Conservation (phyloP, 805 yeast genomes). For the Starmera dryadoides region DNA sequence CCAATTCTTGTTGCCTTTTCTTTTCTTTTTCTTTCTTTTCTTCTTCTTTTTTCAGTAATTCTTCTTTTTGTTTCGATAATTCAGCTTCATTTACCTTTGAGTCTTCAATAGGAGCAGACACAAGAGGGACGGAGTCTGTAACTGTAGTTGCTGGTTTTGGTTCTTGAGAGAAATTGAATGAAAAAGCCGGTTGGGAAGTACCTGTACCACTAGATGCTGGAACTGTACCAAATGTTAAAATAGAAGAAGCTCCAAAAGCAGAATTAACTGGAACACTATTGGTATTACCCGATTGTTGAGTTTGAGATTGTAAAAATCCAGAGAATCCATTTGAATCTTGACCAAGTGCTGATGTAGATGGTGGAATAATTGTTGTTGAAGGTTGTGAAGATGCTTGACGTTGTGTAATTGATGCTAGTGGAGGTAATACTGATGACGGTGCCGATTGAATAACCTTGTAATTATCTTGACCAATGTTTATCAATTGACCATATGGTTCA, state of each 20-base stretch:
- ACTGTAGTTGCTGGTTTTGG: no score
- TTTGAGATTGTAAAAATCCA: no score
- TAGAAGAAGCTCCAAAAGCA: no score
- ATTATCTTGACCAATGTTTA: slow-evolving; percentile 15
- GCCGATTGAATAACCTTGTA: not conserved
- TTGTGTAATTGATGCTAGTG: not conserved
- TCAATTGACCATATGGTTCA: slow-evolving; percentile 23
- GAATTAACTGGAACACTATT: no score
- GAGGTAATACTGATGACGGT: not conserved
- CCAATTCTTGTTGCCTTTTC: not conserved
- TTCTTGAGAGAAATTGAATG: no score
- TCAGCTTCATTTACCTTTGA: not conserved
- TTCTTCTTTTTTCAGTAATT: slow-evolving; percentile 1
- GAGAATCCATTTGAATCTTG: no score
- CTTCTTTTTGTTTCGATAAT: slow-evolving; percentile 2
- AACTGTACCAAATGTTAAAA: no score
- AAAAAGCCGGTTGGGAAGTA: no score
- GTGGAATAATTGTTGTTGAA: not conserved
- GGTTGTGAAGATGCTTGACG: not conserved
- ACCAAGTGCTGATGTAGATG: not conserved
- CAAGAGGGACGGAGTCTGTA: no score
- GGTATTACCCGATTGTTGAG: no score
- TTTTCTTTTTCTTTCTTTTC: slow-evolving; percentile 5
- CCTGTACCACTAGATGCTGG: no score
- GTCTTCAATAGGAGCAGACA: not conserved